These are phyloP conservation scores for Populus deltoides DNA, from an alignment of 345 rosid genomes.

Conservation along the genomic window DNA sequence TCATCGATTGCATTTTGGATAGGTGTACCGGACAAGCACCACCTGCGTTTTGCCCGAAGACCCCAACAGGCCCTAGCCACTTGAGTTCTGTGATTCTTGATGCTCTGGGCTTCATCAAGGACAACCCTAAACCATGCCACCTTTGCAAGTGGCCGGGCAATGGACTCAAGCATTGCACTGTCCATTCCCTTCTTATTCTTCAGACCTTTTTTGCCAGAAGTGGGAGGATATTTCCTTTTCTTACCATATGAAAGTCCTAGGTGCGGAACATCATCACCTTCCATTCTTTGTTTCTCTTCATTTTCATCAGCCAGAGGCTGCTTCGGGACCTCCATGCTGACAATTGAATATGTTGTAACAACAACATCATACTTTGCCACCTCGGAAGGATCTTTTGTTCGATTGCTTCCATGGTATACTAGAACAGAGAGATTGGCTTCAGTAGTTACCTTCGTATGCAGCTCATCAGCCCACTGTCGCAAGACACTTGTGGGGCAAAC, in stretches of 20 bases:
- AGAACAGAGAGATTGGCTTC: slow-evolving; percentile 71
- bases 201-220: slow-evolving; percentile 45
- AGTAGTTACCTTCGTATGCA: slow-evolving; percentile 66
- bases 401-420: slow-evolving; percentile 83
- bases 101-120: slow-evolving; percentile 96
- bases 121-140: slow-evolving; percentile 96
- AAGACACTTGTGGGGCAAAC: slow-evolving; percentile 98
- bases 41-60: slow-evolving; percentile 94
- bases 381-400: slow-evolving; percentile 82
- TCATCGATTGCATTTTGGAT: slow-evolving; percentile 96
- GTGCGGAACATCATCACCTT: slow-evolving; percentile 37
- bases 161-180: slow-evolving; percentile 41
- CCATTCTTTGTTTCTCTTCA: slow-evolving; percentile 50
- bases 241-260: slow-evolving; percentile 39
- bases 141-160: slow-evolving; percentile 81
- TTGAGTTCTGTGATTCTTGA: slow-evolving; percentile 92
- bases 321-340: slow-evolving; percentile 97
- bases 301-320: slow-evolving; percentile 63
- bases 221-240: slow-evolving; percentile 58
- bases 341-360: slow-evolving; percentile 89
- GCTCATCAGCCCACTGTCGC: slow-evolving; percentile 92
- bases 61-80: slow-evolving; percentile 99
- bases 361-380: slow-evolving; percentile 91
- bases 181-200: slow-evolving; percentile 56
- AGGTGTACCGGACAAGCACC: slow-evolving; percentile 99